A percentile compares a stretch with the other conserved stretches of the same genome.
These are phyloP conservation scores for Yamadazyma sp. DNA, from an alignment of 805 yeast species.

Conservation along the genomic window DNA sequence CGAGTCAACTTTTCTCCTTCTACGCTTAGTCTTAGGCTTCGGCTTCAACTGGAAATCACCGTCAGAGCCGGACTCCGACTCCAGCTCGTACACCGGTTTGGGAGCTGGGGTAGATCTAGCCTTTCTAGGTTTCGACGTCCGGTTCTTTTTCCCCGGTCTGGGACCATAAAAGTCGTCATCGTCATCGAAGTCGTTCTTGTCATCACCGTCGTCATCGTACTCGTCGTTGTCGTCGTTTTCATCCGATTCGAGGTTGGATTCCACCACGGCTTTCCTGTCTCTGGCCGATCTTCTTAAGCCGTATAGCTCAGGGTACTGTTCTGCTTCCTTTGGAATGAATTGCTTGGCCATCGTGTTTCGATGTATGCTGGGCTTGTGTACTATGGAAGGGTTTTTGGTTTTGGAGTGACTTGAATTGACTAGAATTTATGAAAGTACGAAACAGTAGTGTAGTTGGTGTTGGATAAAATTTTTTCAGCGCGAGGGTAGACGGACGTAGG, in stretches of 20 bases:
- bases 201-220: slow-evolving; percentile 16
- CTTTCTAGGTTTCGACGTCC: slow-evolving; percentile 11
- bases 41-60: slow-evolving; percentile 7
- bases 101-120: slow-evolving; percentile 4
- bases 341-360: slow-evolving; percentile 29
- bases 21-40: slow-evolving; percentile 10
- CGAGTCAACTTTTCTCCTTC: slow-evolving; percentile 1
- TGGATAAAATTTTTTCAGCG: no score
- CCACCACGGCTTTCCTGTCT: slow-evolving; percentile 37
- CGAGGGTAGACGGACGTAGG: no score
- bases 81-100: background rate
- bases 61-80: slow-evolving; percentile 9
- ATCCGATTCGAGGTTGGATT: slow-evolving; percentile 35
- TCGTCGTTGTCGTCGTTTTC: slow-evolving; percentile 35
- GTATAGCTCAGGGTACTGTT: slow-evolving; percentile 75
- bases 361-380: no score
- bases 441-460: no score
- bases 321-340: slow-evolving; percentile 50
- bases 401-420: no score
- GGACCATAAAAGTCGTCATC: slow-evolving; percentile 19
- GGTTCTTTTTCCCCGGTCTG: slow-evolving; percentile 1
- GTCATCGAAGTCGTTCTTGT: slow-evolving; percentile 18
- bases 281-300: slow-evolving; percentile 78
- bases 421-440: no score
- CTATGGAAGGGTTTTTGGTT: no score